Evolutionary conservation across 2,329 filamentous ascomycete genomes (phyloP).

Genomic region (Zymoseptoria passerinii): DNA sequence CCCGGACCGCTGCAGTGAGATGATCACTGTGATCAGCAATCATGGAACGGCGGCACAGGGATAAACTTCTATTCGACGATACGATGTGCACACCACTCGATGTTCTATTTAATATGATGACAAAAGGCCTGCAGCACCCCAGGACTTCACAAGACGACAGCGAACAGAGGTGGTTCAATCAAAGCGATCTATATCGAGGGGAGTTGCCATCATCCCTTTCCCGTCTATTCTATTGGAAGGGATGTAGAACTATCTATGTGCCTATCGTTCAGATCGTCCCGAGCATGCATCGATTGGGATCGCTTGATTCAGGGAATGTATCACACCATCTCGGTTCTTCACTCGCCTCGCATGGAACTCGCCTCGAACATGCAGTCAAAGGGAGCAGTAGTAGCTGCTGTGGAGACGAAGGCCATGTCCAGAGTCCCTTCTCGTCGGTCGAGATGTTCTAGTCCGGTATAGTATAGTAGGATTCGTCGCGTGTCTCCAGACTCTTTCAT

Average conservation of each 20-base stretch:
- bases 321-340: neutral
- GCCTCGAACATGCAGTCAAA: neutral
- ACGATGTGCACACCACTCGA: too few species aligned
- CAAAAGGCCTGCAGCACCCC: too few species aligned
- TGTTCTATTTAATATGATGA: too few species aligned
- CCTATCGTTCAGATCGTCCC: neutral
- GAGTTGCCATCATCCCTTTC: neutral
- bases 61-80: too few species aligned
- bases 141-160: too few species aligned
- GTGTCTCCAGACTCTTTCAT: too few species aligned
- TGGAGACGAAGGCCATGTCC: neutral
- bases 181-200: too few species aligned
- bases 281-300: neutral
- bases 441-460: neutral
- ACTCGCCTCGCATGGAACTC: neutral
- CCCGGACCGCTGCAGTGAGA: too few species aligned
- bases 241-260: neutral
- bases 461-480: too few species aligned
- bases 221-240: neutral
- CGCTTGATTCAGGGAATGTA: neutral
- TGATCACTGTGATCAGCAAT: too few species aligned
- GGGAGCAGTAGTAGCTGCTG: neutral
- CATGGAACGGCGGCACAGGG: too few species aligned
- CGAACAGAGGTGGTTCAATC: too few species aligned
- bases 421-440: neutral